Evolutionary conservation across 148 eudicot genomes (phyloP), one percentile per base, ranked within the genome.

Genomic region (Vaccinium macrocarpon): DNA sequence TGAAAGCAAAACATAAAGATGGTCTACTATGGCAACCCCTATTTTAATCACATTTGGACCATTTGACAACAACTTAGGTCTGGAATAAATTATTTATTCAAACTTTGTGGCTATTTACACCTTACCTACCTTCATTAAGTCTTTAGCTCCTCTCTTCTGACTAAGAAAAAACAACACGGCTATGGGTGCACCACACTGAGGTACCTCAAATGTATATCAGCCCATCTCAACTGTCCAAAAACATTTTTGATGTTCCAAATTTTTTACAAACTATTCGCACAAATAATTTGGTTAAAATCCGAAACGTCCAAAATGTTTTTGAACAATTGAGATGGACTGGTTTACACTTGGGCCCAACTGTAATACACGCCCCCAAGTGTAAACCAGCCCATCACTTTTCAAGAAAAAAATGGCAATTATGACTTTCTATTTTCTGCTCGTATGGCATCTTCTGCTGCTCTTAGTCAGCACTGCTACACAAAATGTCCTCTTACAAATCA

Each of bases 121-220:
- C 76, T 38, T 16, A 38, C 76, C 76, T 16, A 72, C 49, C 76
- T 35, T 35, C 49, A 72, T 72, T 72, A 72, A 72, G 0, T 35
- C 76, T 35, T 35, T 16, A 35, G 76, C 76, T 72, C 76, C 76
- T 6, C 76, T 32, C 46, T 72, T 32, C 76, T 72, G 76, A 72
- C 76, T 10, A 72, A 16, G 76, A 72, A 72, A 72, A 35, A 72
- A 6, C n/a, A 32, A 71, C 35, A 2, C 3, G 35, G 1, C 35
- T 32, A 32, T 32, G 35, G 35, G 35, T 32, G 2, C 35, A 32
- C 1, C 2, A 3, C 35, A 32, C 35, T 32, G 0, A 3, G 35
- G 35, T 32, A 32, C 35, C 35, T 32, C 35, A 32, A 32, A 3
- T 32, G 35, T 32, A 32, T 2, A 2, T 2, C 35, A 32, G 3